A percentile compares a stretch with the other conserved stretches of the same genome.
Conservation (phyloP, 2,329 filamentous ascomycete genomes). For the Chrysoporthe deuterocubensis region DNA sequence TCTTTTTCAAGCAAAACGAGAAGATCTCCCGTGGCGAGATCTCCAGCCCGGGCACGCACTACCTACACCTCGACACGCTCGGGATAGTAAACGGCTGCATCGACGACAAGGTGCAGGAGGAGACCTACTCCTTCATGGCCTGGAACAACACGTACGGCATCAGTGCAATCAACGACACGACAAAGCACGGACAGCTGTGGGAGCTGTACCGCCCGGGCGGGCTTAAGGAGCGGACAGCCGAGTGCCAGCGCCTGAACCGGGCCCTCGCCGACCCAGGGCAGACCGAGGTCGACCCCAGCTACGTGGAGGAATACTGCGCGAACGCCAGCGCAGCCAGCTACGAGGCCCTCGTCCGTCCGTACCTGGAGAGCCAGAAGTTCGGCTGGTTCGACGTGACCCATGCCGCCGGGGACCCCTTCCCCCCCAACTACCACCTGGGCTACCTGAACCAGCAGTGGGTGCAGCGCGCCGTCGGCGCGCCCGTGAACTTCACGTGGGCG, state of each 20-base stretch:
- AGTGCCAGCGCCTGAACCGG: constrained; percentile 47
- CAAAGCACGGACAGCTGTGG: constrained; percentile 49
- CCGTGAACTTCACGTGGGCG: constrained; percentile 58
- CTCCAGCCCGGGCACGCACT: constrained; percentile 25
- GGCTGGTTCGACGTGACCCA: constrained; percentile 64
- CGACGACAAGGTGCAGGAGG: constrained; percentile 12
- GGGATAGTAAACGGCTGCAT: constrained; percentile 28
- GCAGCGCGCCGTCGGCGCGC: constrained; percentile 60
- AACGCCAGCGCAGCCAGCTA: neutral
- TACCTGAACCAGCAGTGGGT: constrained; percentile 61
- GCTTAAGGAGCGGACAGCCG: constrained; percentile 52
- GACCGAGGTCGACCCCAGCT: neutral
- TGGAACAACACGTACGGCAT: constrained; percentile 55
- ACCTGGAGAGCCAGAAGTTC: constrained; percentile 28
- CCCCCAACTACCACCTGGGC: constrained; percentile 54
- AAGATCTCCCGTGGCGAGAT: constrained; percentile 26
- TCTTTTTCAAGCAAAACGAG: constrained; percentile 26
- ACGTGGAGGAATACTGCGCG: constrained; percentile 25
- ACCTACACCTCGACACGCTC: constrained; percentile 29
- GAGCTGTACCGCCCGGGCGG: constrained; percentile 50
- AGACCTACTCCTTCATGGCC: constrained; percentile 23
- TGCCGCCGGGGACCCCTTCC: constrained; percentile 54
- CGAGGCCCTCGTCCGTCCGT: constrained; percentile 2
- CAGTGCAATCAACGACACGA: constrained; percentile 51
- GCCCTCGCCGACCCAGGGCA: constrained; percentile 47